These are phyloP conservation scores for Canariomyces notabilis DNA, from an alignment of 2,329 filamentous ascomycete species.

Conservation along the genomic window DNA sequence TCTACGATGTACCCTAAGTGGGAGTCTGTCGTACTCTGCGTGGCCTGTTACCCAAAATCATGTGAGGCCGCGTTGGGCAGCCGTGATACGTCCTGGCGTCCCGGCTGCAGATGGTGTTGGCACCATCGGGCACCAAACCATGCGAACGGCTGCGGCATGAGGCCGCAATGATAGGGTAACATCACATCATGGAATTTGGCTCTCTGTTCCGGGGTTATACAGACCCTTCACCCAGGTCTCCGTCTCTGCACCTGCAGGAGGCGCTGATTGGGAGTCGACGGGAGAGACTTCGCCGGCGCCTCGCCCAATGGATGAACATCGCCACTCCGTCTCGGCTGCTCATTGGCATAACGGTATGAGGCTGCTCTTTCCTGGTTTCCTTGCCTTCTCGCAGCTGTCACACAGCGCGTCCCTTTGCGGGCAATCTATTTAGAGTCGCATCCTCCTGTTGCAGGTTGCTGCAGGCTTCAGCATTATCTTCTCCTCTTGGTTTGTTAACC, in stretches of 20 bases:
- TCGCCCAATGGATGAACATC: constrained; percentile 1
- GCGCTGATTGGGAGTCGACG: not conserved
- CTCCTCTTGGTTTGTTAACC: not conserved
- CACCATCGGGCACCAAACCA: constrained; percentile 20
- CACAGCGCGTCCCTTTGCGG: not conserved
- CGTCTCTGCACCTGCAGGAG: not conserved
- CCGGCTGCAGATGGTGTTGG: constrained; percentile 12
- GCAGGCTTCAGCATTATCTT: not conserved
- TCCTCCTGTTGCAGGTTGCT: not conserved
- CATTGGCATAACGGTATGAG: not conserved
- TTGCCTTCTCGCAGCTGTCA: not conserved
- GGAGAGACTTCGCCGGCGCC: not conserved
- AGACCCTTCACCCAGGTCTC: not conserved
- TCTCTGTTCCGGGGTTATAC: not conserved
- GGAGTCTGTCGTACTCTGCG: not conserved
- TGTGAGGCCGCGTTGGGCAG: constrained; percentile 2
- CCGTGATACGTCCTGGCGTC: constrained; percentile 4
- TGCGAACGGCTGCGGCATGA: constrained; percentile 1
- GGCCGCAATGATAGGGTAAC: constrained; percentile 11
- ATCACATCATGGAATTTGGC: not conserved
- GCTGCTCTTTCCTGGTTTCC: not conserved
- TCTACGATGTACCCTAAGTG: no score
- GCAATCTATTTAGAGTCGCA: not conserved
- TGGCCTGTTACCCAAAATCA: not conserved
- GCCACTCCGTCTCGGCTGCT: not conserved